Percentiles rank a stretch among this genome's conserved stretches.
Conservation (phyloP, 2,329 filamentous ascomycete genomes). For the Aaosphaeria pasadenensis region DNA sequence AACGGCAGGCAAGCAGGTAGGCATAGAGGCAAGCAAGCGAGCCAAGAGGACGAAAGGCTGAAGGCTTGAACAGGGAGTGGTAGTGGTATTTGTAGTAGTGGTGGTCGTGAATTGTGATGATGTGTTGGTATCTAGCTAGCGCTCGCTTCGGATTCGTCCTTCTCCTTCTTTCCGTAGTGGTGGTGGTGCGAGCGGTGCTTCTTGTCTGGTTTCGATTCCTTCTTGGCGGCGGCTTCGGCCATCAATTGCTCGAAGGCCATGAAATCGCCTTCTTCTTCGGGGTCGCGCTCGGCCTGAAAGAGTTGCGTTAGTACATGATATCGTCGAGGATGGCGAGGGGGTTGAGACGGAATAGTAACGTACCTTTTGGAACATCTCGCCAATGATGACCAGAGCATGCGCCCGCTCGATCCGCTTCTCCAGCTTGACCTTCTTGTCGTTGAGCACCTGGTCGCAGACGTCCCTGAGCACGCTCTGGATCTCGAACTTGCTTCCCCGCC, state of each 20-base stretch:
- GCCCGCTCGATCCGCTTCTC: constrained; percentile 88
- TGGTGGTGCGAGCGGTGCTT: constrained; percentile 39
- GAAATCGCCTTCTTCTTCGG: constrained; percentile 97
- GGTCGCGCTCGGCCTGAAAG: constrained; percentile 74
- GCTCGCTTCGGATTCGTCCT: too few species aligned
- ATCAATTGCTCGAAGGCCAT: constrained; percentile 99
- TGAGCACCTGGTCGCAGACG: constrained; percentile 85
- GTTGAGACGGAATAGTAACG: constrained; percentile 16
- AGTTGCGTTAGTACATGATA: not conserved
- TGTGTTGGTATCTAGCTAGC: too few species aligned
- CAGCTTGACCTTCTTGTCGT: constrained; percentile 73
- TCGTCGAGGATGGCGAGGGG: not conserved
- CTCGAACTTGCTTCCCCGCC: constrained; percentile 95
- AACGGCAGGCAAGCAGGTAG: too few species aligned
- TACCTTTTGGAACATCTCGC: constrained; percentile 87
- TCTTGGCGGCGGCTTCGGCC: constrained; percentile 93
- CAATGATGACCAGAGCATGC: constrained; percentile 82
- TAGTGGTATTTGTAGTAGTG: too few species aligned
- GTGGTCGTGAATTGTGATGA: too few species aligned
- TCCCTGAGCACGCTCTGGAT: constrained; percentile 94
- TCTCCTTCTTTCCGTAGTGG: too few species aligned
- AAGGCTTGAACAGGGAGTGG: too few species aligned
- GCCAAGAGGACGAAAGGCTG: too few species aligned
- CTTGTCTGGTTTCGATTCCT: constrained; percentile 76
- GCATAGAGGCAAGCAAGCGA: too few species aligned